phyloP scores from a whole-genome alignment of 495 filamentous ascomycete genomes.

The Xylaria curta region DNA sequence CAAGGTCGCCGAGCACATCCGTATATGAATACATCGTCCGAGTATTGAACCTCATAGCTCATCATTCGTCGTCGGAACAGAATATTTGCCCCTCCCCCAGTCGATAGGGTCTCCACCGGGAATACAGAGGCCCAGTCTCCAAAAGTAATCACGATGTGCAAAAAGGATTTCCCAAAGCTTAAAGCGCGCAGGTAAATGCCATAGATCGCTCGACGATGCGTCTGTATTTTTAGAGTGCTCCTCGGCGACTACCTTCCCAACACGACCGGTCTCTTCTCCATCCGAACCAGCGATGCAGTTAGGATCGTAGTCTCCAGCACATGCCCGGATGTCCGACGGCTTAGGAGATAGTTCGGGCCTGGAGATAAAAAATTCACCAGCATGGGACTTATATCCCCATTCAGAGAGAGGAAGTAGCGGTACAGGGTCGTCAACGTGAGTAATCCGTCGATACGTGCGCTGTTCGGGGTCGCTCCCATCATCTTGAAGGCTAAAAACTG shows the following conservation, averaged over 20 bases:
- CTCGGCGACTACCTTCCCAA: slow-evolving; percentile 27
- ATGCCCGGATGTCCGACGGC: slow-evolving; percentile 70
- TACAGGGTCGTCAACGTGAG: slow-evolving; percentile 86
- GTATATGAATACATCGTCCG: slow-evolving; percentile 15
- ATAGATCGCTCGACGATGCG: slow-evolving; percentile 24
- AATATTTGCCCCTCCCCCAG: slow-evolving; percentile 61
- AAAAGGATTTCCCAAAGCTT: slow-evolving; percentile 92
- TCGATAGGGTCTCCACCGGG: slow-evolving; percentile 79
- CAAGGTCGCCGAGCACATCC: not conserved
- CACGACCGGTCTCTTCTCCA: slow-evolving; percentile 35
- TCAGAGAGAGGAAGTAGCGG: slow-evolving; percentile 83
- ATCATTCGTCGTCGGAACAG: slow-evolving; percentile 32
- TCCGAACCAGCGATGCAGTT: slow-evolving; percentile 70
- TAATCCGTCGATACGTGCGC: slow-evolving; percentile 74
- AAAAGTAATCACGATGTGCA: slow-evolving; percentile 96
- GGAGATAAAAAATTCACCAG: slow-evolving; percentile 84
- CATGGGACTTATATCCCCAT: slow-evolving; percentile 88
- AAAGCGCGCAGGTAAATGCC: slow-evolving; percentile 65
- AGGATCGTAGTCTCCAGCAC: slow-evolving; percentile 72
- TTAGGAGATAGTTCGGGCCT: slow-evolving; percentile 71
- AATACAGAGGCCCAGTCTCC: slow-evolving; percentile 87
- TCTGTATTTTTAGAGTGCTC: slow-evolving; percentile 33
- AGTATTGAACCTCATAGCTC: slow-evolving; percentile 34
- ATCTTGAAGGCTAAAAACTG: slow-evolving; percentile 61
- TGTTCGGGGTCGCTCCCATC: slow-evolving; percentile 35